A percentile compares a stretch with the other conserved stretches of the same genome.
Evolutionary conservation across 495 filamentous ascomycete genomes (phyloP).

Genomic region (Penicillium coprophilum): DNA sequence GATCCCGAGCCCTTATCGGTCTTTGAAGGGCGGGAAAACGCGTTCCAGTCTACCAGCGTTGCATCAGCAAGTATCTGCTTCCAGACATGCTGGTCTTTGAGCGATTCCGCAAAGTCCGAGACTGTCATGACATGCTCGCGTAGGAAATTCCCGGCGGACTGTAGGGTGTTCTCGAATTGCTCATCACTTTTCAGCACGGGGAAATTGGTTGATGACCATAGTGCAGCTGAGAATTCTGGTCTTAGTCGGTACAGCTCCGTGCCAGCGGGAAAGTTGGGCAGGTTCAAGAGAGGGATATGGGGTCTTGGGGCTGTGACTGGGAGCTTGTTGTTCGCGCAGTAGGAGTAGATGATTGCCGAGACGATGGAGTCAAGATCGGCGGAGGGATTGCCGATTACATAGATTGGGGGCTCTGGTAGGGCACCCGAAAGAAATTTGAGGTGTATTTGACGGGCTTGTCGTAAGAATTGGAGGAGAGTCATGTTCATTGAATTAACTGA

Average conservation of each 20-base stretch:
- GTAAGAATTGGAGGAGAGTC: constrained; percentile 43
- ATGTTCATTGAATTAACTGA: constrained; percentile 9
- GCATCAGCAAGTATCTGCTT: constrained; percentile 35
- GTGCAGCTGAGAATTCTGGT: constrained; percentile 65
- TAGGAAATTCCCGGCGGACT: constrained; percentile 39
- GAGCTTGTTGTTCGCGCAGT: constrained; percentile 58
- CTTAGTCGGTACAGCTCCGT: constrained; percentile 57
- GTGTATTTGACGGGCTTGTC: constrained; percentile 37
- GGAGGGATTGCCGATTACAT: constrained; percentile 49
- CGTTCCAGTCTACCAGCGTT: constrained; percentile 89
- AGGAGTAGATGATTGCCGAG: constrained; percentile 80
- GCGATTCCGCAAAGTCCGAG: constrained; percentile 34
- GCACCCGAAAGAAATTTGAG: constrained; percentile 33
- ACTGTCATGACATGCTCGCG: constrained; percentile 43
- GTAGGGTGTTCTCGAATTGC: constrained; percentile 30
- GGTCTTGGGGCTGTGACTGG: constrained; percentile 48
- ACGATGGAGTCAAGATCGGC: constrained; percentile 90
- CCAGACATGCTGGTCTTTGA: constrained; percentile 14
- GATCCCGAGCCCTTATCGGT: constrained; percentile 28
- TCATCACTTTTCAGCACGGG: constrained; percentile 23
- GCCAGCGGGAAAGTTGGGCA: constrained; percentile 63
- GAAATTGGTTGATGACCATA: constrained; percentile 42
- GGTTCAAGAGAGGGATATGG: constrained; percentile 81
- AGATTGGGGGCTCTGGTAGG: constrained; percentile 37
- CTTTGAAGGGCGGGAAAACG: constrained; percentile 55